These are phyloP conservation scores for Xylariaceae sp. DNA, from an alignment of 2,329 filamentous ascomycete species.

Conservation along the genomic window DNA sequence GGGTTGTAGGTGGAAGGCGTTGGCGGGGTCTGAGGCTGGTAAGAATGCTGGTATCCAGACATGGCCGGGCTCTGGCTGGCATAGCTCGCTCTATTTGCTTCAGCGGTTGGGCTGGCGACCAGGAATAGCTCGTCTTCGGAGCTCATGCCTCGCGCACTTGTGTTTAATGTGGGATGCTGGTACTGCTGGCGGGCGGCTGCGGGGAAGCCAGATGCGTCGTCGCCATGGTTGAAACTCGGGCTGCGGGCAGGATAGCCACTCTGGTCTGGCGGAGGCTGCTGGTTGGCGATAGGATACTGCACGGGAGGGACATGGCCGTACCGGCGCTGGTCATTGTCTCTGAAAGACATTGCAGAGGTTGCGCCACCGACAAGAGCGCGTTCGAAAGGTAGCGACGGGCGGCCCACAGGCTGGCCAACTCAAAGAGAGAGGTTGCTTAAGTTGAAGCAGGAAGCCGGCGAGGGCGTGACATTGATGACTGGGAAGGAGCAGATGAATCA, in stretches of 20 bases:
- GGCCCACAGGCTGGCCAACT: no score
- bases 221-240: conserved; percentile 72
- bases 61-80: conserved; percentile 43
- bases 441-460: no score
- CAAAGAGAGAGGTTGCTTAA: no score
- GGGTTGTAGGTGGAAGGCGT: conserved; percentile 65
- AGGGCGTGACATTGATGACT: no score
- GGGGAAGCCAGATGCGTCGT: conserved; percentile 59
- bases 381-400: neutral
- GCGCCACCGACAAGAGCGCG: neutral
- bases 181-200: conserved; percentile 27
- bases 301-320: conserved; percentile 65
- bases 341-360: conserved; percentile 54
- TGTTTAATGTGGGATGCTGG: conserved; percentile 30
- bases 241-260: conserved; percentile 46
- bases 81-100: conserved; percentile 35
- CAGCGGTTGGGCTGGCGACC: conserved; percentile 39
- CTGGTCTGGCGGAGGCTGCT: conserved; percentile 36
- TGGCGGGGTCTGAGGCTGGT: conserved; percentile 43
- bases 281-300: conserved; percentile 54
- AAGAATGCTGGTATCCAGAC: conserved; percentile 50
- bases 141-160: conserved; percentile 28
- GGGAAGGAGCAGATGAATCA: no score
- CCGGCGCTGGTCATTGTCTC: conserved; percentile 58
- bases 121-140: conserved; percentile 63